Conservation (phyloP, 345 rosid genomes). For the Aurinia saxatilis region DNA sequence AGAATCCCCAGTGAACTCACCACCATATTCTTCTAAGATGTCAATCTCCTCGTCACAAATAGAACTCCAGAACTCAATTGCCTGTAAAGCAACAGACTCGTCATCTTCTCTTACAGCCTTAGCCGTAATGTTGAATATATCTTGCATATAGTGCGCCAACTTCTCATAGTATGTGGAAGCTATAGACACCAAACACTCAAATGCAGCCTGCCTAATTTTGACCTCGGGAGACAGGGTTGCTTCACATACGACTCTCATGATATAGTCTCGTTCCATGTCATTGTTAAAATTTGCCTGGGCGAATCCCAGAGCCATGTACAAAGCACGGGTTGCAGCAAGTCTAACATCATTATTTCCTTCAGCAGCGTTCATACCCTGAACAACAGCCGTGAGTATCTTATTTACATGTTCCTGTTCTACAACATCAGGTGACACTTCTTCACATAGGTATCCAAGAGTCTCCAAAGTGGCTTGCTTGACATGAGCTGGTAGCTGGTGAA, state of each 20-base stretch:
- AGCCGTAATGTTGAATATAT: constrained; percentile 49
- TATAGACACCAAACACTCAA: constrained; percentile 61
- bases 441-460: constrained; percentile 73
- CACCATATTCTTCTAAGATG: constrained; percentile 49
- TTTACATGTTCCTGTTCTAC: constrained; percentile 77
- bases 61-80: constrained; percentile 68
- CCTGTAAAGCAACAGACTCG: constrained; percentile 60
- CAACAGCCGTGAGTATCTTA: constrained; percentile 65
- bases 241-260: constrained; percentile 66
- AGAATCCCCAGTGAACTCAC: constrained; percentile 45
- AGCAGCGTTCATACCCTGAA: constrained; percentile 56
- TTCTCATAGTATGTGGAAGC: constrained; percentile 56
- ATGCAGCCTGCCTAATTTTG: constrained; percentile 57
- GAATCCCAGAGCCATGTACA: constrained; percentile 56
- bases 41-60: constrained; percentile 67
- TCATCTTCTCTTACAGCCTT: constrained; percentile 60
- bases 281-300: constrained; percentile 64
- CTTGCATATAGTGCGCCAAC: constrained; percentile 47
- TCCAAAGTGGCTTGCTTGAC: constrained; percentile 70
- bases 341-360: constrained; percentile 54
- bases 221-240: constrained; percentile 48
- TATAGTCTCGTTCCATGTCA: constrained; percentile 64
- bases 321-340: constrained; percentile 57
- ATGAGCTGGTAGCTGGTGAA: constrained; percentile 59
- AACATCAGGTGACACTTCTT: constrained; percentile 67